Evolutionary conservation across 2,329 filamentous ascomycete species (phyloP).

Genomic region (Sarocladiaceae sp.): DNA sequence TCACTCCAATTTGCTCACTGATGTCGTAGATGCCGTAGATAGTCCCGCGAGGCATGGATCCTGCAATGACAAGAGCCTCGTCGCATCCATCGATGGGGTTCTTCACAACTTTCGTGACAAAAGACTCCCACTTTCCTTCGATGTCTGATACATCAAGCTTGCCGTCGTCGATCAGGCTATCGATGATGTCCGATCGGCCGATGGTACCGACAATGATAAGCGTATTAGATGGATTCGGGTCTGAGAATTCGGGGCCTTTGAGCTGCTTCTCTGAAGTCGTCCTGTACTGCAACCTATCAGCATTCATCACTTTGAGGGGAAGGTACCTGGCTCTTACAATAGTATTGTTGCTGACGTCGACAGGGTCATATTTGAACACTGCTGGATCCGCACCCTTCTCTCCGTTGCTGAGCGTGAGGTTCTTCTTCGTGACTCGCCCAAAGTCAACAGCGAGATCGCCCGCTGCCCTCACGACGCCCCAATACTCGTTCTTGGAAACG

Average conservation of each 20-base stretch:
- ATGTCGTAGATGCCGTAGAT: conserved; percentile 67
- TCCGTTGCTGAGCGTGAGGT: conserved; percentile 53
- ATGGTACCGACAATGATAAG: conserved; percentile 65
- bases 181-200: conserved; percentile 56
- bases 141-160: conserved; percentile 53
- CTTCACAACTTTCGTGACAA: conserved; percentile 51
- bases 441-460: conserved; percentile 63
- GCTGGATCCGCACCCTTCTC: conserved; percentile 28
- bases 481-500: conserved; percentile 55
- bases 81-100: conserved; percentile 49
- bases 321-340: conserved; percentile 26
- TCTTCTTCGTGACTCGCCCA: conserved; percentile 61
- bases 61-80: conserved; percentile 59
- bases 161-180: conserved; percentile 45
- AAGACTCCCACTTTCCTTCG: conserved; percentile 63
- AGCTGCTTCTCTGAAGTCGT: conserved; percentile 16
- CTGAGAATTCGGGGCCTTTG: conserved; percentile 35
- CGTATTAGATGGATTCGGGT: conserved; percentile 36
- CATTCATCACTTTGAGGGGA: not conserved
- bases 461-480: conserved; percentile 53
- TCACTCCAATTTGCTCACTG: conserved; percentile 67
- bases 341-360: conserved; percentile 41
- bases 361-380: conserved; percentile 35
- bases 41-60: conserved; percentile 57
- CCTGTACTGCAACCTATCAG: conserved; percentile 14